These are phyloP conservation scores for Starmerella sirachaensis DNA, from an alignment of 805 yeast species.

Conservation along the genomic window DNA sequence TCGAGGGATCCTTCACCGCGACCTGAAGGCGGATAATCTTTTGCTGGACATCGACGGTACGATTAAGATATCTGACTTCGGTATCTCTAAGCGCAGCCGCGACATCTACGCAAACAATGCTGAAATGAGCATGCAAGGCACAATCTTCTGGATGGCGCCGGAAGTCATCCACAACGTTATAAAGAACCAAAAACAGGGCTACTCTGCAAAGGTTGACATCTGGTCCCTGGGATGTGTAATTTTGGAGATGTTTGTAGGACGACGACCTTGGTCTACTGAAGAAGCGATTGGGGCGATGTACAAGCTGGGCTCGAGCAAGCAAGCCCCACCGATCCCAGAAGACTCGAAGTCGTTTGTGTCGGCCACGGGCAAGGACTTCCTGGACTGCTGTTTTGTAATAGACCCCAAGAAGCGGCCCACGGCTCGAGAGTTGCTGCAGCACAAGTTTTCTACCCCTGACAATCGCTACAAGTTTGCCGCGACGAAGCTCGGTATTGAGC, in stretches of 20 bases:
- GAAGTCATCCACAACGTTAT: conserved; percentile 84
- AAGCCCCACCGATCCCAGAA: conserved; percentile 95
- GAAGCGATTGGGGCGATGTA: conserved; percentile 93
- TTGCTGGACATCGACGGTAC: conserved; percentile 83
- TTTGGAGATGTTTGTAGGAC: conserved; percentile 93
- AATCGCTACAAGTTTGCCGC: conserved; percentile 16
- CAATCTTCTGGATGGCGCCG: conserved; percentile 99
- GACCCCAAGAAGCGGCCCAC: conserved; percentile 86
- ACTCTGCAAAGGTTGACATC: conserved; percentile 93
- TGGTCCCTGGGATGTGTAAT: conserved; percentile 99
- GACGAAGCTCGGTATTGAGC: conserved; percentile 19
- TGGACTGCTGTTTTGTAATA: conserved; percentile 60
- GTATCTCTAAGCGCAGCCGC: conserved; percentile 75
- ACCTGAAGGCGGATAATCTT: conserved; percentile 86
- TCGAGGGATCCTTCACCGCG: conserved; percentile 81
- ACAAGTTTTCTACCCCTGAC: conserved; percentile 15
- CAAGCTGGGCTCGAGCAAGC: conserved; percentile 68
- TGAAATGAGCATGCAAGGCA: conserved; percentile 97
- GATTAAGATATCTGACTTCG: conserved; percentile 92
- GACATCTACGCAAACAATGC: conserved; percentile 85
- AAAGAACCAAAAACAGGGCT: conserved; percentile 69
- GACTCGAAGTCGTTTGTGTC: conserved; percentile 60
- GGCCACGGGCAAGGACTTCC: conserved; percentile 51
- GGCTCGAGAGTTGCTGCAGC: conserved; percentile 34
- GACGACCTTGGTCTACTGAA: conserved; percentile 93